Evolutionary conservation across 345 rosid genomes (phyloP), one percentile per base, ranked within the genome.

Genomic region (Cochlearia excelsa): DNA sequence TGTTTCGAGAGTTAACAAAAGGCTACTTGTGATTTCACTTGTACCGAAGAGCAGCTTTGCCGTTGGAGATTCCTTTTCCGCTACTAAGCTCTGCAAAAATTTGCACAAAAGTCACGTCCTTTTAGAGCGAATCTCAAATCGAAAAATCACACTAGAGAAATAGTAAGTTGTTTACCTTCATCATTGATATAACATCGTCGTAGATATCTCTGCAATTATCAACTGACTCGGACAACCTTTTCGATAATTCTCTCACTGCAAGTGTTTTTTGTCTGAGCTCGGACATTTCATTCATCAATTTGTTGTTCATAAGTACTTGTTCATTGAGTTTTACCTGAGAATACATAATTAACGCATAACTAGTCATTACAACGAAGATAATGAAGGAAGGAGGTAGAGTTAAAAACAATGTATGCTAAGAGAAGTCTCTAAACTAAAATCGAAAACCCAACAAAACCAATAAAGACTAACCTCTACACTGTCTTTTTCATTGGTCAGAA

Each of bases 1-100:
- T 63, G 68, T 58, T 76, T 86, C 89, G 59, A 93, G 74, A 55
- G 86, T 78, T 41, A 79, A 78, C 68, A 86, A 72, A 67, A 93
- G 84, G 62, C 61, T 75, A n/a, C 16, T 37, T 39, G 86, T 80
- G 54, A 85, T 76, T 41, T 84, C 89, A 51, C 66, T 66, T 67
- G 83, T 77, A 57, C 77, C 60, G 28, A 75, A 51, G 37, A 86
- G 79, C 61, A 86, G 42, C 62, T 74, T 83, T 44, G 79, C 79
- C 11, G 66, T 75, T 7, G 82, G 81, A 69, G 86, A 65, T 63
- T 78, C 73, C 42, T 72, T 78, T 38, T 79, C 80, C 48, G 80
- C 57, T 29, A 69, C 78, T 61, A 65, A 57, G 65, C 70, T 75
- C 97, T 93, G 75, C 52, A 44, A 59, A 44, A 45, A 51, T n/a